Base-by-base conservation (phyloP, 176 grass and related monocot species). In the Cymbopogon citratus region DNA sequence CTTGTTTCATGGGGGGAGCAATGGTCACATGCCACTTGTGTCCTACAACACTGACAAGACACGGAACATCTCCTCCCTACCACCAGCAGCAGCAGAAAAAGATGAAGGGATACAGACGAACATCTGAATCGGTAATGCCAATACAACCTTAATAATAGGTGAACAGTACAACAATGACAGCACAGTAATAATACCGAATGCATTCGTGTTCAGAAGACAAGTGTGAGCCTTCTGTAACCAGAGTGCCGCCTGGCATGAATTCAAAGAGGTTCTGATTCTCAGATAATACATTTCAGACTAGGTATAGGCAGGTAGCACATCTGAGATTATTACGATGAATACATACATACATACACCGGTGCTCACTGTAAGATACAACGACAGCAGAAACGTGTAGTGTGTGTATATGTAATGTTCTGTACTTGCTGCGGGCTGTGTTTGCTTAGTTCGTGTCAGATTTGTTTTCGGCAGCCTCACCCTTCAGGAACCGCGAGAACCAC, bases 401-500 rank as follows among this genome's bases (percentile, higher is more conserved):
- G 19, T 43, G 28, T 69, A 56, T 56, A 6, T 80, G 38, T 74
- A 75, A 85, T 82, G 48, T 71, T 45, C 69, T 81, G 65, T 84
- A 67, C 48, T 84, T 86, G 31, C 61, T 56, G 48, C 24, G 25
- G 31, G 56, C 3, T 6, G 69, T 80, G 43, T 80, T 85, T 65
- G n/a, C 43, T 87, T 60, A 70, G 81, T 75, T 84, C 34, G 43
- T 49, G 45, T 82, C 19, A n/a, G 70, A 29, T 54, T 69, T 74
- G 45, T 64, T 48, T 36, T 85, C 81, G 5, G 80, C 51, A 8
- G 75, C 70, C 9, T 81, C 59, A 4, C 77, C 82, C 79, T 84
- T 93, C 26, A 93, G 65, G 78, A 97, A 94, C 4, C 46, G 75
- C 14, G 92, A 93, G 72, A 98, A 91, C 92, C 92, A 93, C 12